Base-by-base conservation (phyloP, 164 flowering plant species). In the Platanus orientalis region DNA sequence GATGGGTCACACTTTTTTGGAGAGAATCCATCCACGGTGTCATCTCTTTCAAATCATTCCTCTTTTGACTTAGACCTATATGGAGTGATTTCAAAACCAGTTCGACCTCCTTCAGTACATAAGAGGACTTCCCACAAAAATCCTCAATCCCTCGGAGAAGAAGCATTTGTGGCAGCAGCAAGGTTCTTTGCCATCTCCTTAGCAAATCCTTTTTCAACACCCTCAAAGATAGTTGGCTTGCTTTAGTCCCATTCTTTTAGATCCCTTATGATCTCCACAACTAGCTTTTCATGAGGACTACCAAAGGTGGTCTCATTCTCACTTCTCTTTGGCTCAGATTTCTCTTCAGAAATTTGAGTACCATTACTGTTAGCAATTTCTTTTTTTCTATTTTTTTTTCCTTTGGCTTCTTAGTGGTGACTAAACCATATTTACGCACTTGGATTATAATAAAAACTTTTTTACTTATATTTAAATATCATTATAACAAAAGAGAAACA, bases 51-150 rank as follows among this genome's bases (percentile, higher is more conserved):
- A 16, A 45, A 9, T 45, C 49, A 45, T 19, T 44, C 83, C 27
- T 78, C 85, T 19, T 88, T 91, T 0, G 89, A 58, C 36, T 86
- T 91, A 2, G 95, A 86, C 63, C 86, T 89, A 0, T 88, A 86
- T 7, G n/a, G n/a, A 88, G 83, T 0, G 58, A 76, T 64, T 88
- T 88, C 69, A 88, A 59, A 61, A 71, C 83, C 63, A 86, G 45
- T 1, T 87, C 87, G 16, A 80, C 83, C 66, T 86, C 92, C 63
- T 80, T 88, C 49, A 78, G 61, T 0, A 81, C 87, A 11, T 63
- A 70, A 0, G 81, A 20, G 45, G 80, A 52, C 67, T 81, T 81
- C 5, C 57, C 65, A 58, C 79, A 84, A 71, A 84, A 83, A 1
- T 54, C 55, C 57, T 81, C 89, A 1, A 88, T 66, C 0, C 86